Evolutionary conservation across 192 early-diverging fungal species (phyloP).

Genomic region (Linnemannia exigua): DNA sequence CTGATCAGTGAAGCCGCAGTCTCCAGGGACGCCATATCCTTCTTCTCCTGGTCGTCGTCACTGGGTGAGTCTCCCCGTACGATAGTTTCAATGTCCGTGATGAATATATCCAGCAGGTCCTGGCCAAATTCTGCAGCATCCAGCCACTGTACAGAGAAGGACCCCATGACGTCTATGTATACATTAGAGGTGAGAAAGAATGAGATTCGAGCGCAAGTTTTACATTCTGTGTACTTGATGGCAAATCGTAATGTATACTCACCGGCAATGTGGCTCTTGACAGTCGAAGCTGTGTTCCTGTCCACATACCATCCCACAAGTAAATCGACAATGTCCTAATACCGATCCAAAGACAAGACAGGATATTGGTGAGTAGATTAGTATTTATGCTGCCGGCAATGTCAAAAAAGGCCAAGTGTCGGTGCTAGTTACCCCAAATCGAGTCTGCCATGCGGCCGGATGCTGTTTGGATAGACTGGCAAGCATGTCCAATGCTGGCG

Average conservation of each 20-base stretch:
- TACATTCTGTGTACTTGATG: too few species aligned
- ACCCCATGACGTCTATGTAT: constrained; percentile 20
- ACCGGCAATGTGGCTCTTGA: constrained; percentile 65
- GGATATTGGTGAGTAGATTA: background rate
- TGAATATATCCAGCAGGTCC: constrained; percentile 39
- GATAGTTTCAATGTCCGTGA: constrained; percentile 37
- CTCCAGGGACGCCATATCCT: constrained; percentile 4
- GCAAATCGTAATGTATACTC: too few species aligned
- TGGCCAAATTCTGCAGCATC: constrained; percentile 34
- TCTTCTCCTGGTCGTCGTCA: background rate
- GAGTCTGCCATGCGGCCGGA: constrained; percentile 33
- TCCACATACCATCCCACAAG: constrained; percentile 82
- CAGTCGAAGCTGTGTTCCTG: constrained; percentile 49
- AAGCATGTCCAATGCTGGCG: constrained; percentile 28
- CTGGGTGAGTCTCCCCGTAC: background rate
- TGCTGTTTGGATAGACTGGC: constrained; percentile 25
- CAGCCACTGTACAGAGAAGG: constrained; percentile 30
- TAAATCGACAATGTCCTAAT: constrained; percentile 72
- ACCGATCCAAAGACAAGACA: background rate
- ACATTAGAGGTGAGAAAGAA: too few species aligned
- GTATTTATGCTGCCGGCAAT: background rate
- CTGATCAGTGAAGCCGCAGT: constrained; percentile 21
- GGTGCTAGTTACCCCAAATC: constrained; percentile 29
- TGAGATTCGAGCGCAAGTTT: too few species aligned
- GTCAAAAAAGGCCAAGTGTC: background rate